A percentile compares a stretch with the other conserved stretches of the same genome.
Conservation (phyloP, 306 rosid genomes). For the Clitoria ternatea region DNA sequence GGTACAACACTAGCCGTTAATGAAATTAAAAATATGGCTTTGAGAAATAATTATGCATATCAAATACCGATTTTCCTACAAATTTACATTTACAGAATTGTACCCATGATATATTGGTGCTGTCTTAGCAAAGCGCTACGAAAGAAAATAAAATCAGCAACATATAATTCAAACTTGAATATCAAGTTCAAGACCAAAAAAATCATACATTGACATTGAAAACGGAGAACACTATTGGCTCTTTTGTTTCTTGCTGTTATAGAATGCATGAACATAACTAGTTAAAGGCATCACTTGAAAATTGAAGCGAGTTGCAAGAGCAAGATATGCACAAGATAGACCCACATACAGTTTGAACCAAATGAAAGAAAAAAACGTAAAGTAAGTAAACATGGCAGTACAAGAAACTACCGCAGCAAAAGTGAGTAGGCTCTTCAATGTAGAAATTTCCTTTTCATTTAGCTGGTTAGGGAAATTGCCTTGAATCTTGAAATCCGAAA, state of each 20-base stretch:
- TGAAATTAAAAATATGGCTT: neutral
- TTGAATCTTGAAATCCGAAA: constrained; percentile 49
- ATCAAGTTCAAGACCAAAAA: constrained; percentile 24
- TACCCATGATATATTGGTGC: neutral
- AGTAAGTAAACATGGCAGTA: constrained; percentile 53
- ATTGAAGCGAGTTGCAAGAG: constrained; percentile 56
- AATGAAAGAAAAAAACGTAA: constrained; percentile 58
- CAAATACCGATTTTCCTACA: constrained; percentile 12
- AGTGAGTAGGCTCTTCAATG: constrained; percentile 49
- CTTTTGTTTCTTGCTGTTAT: constrained; percentile 37
- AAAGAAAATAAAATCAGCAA: neutral
- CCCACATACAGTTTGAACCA: constrained; percentile 73
- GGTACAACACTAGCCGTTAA: neutral
- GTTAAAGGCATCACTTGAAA: constrained; percentile 48
- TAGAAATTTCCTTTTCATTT: constrained; percentile 52
- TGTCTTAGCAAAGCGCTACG: neutral
- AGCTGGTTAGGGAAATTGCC: constrained; percentile 65
- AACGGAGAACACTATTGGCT: constrained; percentile 22
- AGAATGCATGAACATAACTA: constrained; percentile 43
- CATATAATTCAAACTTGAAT: constrained; percentile 23
- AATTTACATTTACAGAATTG: neutral
- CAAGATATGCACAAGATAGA: constrained; percentile 77
- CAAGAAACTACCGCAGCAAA: constrained; percentile 38
- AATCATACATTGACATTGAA: constrained; percentile 11
- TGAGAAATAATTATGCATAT: neutral